phyloP scores from a whole-genome alignment of 202 grass and related monocot genomes.

The Carex sylvatica region DNA sequence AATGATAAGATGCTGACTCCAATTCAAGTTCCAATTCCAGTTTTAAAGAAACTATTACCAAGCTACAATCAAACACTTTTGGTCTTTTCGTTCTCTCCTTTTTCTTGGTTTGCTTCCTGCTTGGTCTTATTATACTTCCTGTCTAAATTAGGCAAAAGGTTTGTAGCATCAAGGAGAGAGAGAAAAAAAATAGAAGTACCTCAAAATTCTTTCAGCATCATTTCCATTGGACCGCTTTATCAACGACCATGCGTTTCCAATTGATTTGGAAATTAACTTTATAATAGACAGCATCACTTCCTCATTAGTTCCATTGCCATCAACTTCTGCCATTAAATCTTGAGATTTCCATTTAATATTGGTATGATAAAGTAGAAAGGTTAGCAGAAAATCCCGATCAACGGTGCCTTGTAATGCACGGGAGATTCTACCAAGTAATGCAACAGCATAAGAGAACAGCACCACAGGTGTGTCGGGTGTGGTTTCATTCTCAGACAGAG shows the following conservation, averaged over 20 bases:
- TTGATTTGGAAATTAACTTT: constrained; percentile 50
- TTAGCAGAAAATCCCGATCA: constrained; percentile 53
- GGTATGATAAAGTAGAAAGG: constrained; percentile 45
- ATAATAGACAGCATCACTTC: constrained; percentile 35
- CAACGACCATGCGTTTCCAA: constrained; percentile 55
- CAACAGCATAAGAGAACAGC: constrained; percentile 69
- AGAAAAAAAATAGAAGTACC: constrained; percentile 42
- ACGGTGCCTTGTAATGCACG: constrained; percentile 46
- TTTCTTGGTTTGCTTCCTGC: neutral
- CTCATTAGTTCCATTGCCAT: constrained; percentile 34
- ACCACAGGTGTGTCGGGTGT: constrained; percentile 47
- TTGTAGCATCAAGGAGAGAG: constrained; percentile 7
- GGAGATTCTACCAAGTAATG: constrained; percentile 58
- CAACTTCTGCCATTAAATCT: constrained; percentile 25
- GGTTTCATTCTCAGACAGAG: constrained; percentile 48
- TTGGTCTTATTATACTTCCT: neutral
- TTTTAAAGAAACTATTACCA: neutral
- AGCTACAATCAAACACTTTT: neutral
- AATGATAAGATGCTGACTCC: neutral
- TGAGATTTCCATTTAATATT: constrained; percentile 46
- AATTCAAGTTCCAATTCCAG: neutral
- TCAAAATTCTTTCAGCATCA: constrained; percentile 47
- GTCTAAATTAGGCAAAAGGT: neutral
- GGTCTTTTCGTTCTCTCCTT: neutral
- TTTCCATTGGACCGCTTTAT: constrained; percentile 34